These are phyloP conservation scores for Mortierella antarctica DNA, from an alignment of 192 early-diverging fungal species.

Conservation along the genomic window DNA sequence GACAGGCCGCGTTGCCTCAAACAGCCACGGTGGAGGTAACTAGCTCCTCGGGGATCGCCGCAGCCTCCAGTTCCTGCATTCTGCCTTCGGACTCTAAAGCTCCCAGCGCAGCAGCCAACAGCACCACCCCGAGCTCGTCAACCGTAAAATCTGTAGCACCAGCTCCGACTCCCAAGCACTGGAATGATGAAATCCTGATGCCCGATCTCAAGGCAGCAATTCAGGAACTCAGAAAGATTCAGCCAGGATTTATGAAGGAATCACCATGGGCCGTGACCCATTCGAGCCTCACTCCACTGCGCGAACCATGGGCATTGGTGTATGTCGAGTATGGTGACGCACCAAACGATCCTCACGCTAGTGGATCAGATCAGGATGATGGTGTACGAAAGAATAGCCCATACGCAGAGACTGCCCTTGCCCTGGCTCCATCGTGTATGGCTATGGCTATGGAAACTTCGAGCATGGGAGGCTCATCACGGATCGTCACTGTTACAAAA, in stretches of 20 bases:
- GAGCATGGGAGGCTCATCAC: constrained; percentile 5
- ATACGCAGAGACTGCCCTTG: constrained; percentile 17
- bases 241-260: constrained; percentile 42
- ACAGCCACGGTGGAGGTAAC: constrained; percentile 37
- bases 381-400: neutral
- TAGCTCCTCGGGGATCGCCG: constrained; percentile 16
- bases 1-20: constrained; percentile 22
- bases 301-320: constrained; percentile 43
- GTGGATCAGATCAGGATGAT: neutral
- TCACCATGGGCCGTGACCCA: constrained; percentile 21
- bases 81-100: neutral
- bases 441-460: constrained; percentile 48
- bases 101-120: neutral
- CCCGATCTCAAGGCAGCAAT: constrained; percentile 39
- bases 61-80: constrained; percentile 3
- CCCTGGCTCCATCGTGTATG: constrained; percentile 42
- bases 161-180: constrained; percentile 6
- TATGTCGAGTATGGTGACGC: constrained; percentile 33
- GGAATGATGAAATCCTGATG: constrained; percentile 21
- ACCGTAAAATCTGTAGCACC: constrained; percentile 3
- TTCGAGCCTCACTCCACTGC: constrained; percentile 15
- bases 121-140: neutral
- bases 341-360: no score
- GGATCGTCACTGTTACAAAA: constrained; percentile 48
- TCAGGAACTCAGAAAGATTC: constrained; percentile 28